phyloP scores from a whole-genome alignment of 2,329 filamentous ascomycete species.

The Parastagonospora nodorum region DNA sequence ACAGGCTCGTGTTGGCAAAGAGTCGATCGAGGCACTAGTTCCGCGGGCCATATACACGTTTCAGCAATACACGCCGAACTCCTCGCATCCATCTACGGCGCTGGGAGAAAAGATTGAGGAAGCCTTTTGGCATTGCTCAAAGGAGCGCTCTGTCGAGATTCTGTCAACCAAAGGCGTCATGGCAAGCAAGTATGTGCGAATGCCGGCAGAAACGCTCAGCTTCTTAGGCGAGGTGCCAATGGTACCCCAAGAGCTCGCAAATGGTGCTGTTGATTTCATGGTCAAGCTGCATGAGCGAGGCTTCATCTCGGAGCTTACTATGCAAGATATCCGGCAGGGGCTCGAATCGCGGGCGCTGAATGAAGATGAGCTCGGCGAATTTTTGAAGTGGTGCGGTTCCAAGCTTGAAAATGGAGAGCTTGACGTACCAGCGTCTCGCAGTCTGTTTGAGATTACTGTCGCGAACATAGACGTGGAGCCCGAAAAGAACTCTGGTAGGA shows the following conservation, averaged over 20 bases:
- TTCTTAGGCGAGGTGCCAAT: conserved; percentile 92
- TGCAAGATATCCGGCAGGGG: conserved; percentile 82
- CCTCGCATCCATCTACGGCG: conserved; percentile 85
- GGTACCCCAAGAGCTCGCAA: conserved; percentile 75
- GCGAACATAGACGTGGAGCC: conserved; percentile 63
- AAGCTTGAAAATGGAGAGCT: conserved; percentile 75
- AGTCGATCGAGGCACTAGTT: conserved; percentile 65
- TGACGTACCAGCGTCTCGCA: conserved; percentile 68
- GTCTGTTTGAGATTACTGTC: conserved; percentile 80
- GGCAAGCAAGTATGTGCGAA: conserved; percentile 79
- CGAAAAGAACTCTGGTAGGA: conserved; percentile 63
- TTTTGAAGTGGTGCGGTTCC: conserved; percentile 81
- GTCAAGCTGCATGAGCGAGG: conserved; percentile 81
- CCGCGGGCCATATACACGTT: conserved; percentile 82
- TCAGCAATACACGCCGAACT: conserved; percentile 84
- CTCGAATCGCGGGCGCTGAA: conserved; percentile 81
- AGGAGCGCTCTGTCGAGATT: conserved; percentile 76
- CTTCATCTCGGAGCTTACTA: conserved; percentile 83
- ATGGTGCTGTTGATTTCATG: conserved; percentile 72
- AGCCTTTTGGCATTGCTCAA: conserved; percentile 93
- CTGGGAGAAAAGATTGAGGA: conserved; percentile 90
- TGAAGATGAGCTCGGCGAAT: conserved; percentile 77
- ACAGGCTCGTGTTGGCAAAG: conserved; percentile 63
- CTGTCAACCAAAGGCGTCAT: conserved; percentile 87
- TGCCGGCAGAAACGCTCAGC: conserved; percentile 70